Evolutionary conservation across 257 asterid species (phyloP).

Genomic region (Verbena officinalis): DNA sequence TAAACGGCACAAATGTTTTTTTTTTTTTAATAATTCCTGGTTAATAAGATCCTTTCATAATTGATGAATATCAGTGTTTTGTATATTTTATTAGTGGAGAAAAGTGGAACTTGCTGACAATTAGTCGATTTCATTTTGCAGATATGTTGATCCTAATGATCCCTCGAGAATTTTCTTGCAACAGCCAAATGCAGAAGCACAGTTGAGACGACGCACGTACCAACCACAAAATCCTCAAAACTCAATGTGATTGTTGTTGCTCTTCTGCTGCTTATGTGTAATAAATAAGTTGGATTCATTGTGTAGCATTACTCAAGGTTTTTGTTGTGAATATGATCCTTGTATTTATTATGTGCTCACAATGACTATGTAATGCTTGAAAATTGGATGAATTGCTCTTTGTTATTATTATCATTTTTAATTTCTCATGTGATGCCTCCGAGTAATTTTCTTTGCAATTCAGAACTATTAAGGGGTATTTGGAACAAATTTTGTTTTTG

Average conservation of each 20-base stretch:
- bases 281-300: background rate
- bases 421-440: background rate
- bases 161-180: slow-evolving; percentile 93
- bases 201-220: slow-evolving; percentile 91
- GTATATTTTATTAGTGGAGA: background rate
- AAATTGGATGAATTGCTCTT: background rate
- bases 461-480: too few relatives aligned
- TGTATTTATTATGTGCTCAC: background rate
- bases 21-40: too few relatives aligned
- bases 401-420: background rate
- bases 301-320: slow-evolving; percentile 18
- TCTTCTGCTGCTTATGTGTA: background rate
- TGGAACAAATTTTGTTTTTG: too few relatives aligned
- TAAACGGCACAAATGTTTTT: too few relatives aligned
- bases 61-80: background rate
- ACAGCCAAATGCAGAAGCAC: slow-evolving; percentile 84
- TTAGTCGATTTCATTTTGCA: slow-evolving; percentile 37
- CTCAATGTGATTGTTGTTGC: slow-evolving; percentile 25
- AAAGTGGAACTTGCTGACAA: too few relatives aligned
- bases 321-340: background rate
- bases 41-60: too few relatives aligned
- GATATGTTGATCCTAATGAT: slow-evolving; percentile 93
- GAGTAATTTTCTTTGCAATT: too few relatives aligned
- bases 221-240: slow-evolving; percentile 48
- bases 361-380: background rate